These are phyloP conservation scores for Chaetomium sp. DNA, from an alignment of 2,329 filamentous ascomycete species.

Conservation along the genomic window DNA sequence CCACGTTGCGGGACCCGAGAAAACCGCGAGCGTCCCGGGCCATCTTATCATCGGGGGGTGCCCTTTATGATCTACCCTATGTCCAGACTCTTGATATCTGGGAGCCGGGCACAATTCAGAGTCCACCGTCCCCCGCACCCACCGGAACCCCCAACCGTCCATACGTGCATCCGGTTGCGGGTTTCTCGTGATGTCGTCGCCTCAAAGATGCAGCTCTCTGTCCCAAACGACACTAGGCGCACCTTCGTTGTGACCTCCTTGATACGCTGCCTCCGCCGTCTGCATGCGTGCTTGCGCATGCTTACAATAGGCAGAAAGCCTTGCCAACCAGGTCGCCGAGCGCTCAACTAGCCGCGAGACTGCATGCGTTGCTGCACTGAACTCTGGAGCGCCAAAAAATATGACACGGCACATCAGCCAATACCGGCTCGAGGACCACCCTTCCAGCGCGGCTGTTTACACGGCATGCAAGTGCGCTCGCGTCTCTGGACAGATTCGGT, in stretches of 20 bases:
- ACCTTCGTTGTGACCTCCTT: background rate
- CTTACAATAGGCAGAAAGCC: constrained; percentile 20
- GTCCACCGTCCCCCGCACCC: background rate
- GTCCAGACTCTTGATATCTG: constrained; percentile 16
- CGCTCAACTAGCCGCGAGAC: background rate
- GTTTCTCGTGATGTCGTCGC: constrained; percentile 3
- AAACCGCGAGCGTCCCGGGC: constrained; percentile 11
- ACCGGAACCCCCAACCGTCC: background rate
- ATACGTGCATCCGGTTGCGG: background rate
- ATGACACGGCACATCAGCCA: constrained; percentile 13
- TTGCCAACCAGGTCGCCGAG: constrained; percentile 24
- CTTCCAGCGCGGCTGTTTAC: constrained; percentile 19
- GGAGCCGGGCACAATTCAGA: constrained; percentile 18
- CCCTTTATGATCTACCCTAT: constrained; percentile 31
- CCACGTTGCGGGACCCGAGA: constrained; percentile 19
- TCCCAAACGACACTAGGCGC: background rate
- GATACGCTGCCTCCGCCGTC: constrained; percentile 2
- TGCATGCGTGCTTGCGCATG: constrained; percentile 30
- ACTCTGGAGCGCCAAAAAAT: constrained; percentile 6
- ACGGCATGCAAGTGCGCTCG: constrained; percentile 12
- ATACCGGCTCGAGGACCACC: constrained; percentile 3
- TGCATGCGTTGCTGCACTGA: constrained; percentile 17
- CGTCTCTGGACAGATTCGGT: constrained; percentile 16
- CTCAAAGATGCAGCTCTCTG: background rate
- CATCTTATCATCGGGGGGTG: constrained; percentile 32